Conservation (phyloP, 2,329 filamentous ascomycete genomes). For the Fusarium zealandicum region DNA sequence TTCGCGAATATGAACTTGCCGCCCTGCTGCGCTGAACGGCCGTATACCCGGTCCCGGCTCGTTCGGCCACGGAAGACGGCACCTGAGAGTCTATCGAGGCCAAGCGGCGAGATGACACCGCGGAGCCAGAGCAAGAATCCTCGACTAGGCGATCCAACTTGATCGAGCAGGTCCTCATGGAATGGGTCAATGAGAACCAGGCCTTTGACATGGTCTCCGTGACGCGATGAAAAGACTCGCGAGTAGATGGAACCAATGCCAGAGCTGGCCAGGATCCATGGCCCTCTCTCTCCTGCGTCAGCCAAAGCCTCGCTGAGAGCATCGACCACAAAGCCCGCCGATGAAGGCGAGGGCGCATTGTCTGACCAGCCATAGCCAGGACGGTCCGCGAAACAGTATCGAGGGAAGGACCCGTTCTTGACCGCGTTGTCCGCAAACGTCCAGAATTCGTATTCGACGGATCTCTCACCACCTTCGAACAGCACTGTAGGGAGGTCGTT, state of each 20-base stretch:
- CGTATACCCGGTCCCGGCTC: constrained; percentile 85
- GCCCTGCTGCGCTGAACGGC: constrained; percentile 76
- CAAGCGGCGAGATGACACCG: constrained; percentile 86
- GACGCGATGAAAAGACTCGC: constrained; percentile 87
- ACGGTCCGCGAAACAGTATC: constrained; percentile 96
- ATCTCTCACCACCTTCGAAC: constrained; percentile 81
- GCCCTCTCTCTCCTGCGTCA: constrained; percentile 80
- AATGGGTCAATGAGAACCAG: constrained; percentile 86
- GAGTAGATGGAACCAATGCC: constrained; percentile 89
- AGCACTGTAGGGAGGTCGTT: constrained; percentile 76
- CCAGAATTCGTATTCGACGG: constrained; percentile 81
- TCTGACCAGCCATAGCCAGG: constrained; percentile 89
- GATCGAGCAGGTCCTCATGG: constrained; percentile 82
- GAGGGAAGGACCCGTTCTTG: constrained; percentile 79
- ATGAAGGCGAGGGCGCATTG: constrained; percentile 91
- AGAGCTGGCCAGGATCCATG: constrained; percentile 87
- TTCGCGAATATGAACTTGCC: constrained; percentile 89
- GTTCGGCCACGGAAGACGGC: constrained; percentile 83
- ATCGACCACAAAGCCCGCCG: constrained; percentile 90
- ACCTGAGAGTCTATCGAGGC: constrained; percentile 79
- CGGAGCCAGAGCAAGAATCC: constrained; percentile 89
- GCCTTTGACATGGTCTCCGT: constrained; percentile 76
- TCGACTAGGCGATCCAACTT: constrained; percentile 69
- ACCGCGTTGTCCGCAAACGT: constrained; percentile 79
- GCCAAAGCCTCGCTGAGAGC: constrained; percentile 86